Base-by-base conservation (phyloP, 2,329 filamentous ascomycete genomes). In the Epichloe sp. region DNA sequence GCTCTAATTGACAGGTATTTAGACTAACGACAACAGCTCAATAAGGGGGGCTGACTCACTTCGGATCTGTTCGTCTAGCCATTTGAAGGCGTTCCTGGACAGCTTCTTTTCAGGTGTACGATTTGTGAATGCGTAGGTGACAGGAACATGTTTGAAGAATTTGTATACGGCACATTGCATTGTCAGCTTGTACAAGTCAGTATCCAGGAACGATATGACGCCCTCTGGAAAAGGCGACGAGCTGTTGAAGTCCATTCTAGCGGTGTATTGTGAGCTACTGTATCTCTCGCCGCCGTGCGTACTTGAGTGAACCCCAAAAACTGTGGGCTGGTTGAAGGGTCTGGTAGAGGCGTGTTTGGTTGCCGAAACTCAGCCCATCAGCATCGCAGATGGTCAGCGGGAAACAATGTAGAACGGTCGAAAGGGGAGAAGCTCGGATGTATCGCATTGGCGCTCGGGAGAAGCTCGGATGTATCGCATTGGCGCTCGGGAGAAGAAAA, bases 111-210 rank as follows among this genome's bases (percentile, higher is more conserved):
- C 82, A 7, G 88, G 88, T 1, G 93, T 98, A 48, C 93, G 85
- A 66, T 98, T 98, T 48, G 89, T 97, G 71, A 94, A 96, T 53
- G 86, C 82, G 64, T 97, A 98, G 3, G 87, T 89, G 53, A 97
- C 93, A 44, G 83, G 79, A 60, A 82, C 72, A 52, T 90, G 76
- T 36, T 85, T 85, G 68, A 95, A 97, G 72, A 90, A 94, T 68
- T 94, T 94, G 59, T 94, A 78, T 57, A 97, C 85, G 55, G 89
- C 89, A 65, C 87, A 95, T 83, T 98, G 93, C 93, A 98, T 98
- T 19, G 93, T 98, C 68, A 98, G 71, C 70, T 98, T 98, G 79
- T 96, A 98, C 54, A 98, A 64, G 59, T 84, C 80, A 15, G 86
- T 91, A 63, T 93, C 87, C 50, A 93, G 75, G 63, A 93, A 85